Conservation (phyloP, 2,329 filamentous ascomycete genomes). For the Thermothelomyces thermophilus region DNA sequence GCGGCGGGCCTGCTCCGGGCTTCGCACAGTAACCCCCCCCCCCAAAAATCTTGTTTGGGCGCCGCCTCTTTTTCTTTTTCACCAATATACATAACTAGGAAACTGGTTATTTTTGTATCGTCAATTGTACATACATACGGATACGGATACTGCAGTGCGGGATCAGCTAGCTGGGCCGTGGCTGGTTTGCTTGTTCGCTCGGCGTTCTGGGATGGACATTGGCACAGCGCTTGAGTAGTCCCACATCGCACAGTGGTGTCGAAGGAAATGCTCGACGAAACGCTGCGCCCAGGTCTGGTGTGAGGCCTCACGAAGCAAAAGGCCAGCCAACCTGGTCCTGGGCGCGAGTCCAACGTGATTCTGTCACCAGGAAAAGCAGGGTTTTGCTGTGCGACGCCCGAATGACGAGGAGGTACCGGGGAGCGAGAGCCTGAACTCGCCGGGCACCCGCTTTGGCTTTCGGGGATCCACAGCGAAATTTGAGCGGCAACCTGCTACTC, state of each 20-base stretch:
- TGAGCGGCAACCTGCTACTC: not conserved
- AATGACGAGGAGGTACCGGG: not conserved
- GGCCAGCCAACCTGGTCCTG: too few species aligned
- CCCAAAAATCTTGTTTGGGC: too few species aligned
- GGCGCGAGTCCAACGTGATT: not conserved
- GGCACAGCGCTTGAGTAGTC: not conserved
- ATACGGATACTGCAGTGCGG: too few species aligned
- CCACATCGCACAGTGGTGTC: not conserved
- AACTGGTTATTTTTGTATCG: too few species aligned
- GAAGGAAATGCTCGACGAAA: not conserved
- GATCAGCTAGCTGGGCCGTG: too few species aligned
- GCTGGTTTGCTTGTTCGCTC: too few species aligned
- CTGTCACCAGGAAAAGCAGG: not conserved
- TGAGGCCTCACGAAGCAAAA: too few species aligned
- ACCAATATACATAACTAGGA: too few species aligned
- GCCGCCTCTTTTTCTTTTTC: too few species aligned
- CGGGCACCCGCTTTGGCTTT: not conserved
- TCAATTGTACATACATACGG: too few species aligned
- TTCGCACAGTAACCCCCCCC: slow-evolving; percentile 5
- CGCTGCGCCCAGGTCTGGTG: too few species aligned
- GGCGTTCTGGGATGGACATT: not conserved
- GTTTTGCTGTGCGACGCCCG: slow-evolving; percentile 2
- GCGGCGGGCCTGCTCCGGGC: not conserved
- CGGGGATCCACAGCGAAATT: slow-evolving; percentile 2
- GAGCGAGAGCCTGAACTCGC: not conserved